These are phyloP conservation scores for Colletotrichum agaves DNA, from an alignment of 2,329 filamentous ascomycete genomes.

Conservation along the genomic window DNA sequence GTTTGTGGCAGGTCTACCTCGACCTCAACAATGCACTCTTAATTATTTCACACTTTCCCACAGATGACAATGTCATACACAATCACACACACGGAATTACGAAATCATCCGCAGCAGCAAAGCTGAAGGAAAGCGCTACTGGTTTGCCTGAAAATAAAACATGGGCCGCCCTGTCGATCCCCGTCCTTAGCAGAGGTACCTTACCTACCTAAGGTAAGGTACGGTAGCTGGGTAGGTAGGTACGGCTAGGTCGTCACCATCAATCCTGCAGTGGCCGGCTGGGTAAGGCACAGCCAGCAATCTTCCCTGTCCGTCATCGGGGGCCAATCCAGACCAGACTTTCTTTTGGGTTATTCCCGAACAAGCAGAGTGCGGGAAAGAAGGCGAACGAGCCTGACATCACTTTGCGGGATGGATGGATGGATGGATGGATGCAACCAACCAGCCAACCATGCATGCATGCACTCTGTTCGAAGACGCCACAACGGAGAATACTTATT, in stretches of 20 bases:
- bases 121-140: no score
- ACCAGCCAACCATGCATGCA: background rate
- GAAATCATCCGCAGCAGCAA: no score
- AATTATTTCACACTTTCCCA: background rate
- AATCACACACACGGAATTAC: no score
- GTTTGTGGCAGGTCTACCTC: background rate
- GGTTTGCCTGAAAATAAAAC: background rate
- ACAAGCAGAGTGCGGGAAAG: background rate
- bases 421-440: no score
- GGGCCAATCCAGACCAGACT: no score
- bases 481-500: background rate
- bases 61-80: no score
- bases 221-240: no score
- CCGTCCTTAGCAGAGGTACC: no score
- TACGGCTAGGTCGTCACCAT: background rate
- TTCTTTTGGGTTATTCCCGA: no score
- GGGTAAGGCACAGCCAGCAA: background rate
- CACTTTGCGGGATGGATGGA: slow-evolving; percentile 3
- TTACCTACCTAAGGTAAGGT: no score
- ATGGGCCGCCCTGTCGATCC: slow-evolving; percentile 10
- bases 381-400: background rate
- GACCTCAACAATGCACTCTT: background rate
- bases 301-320: no score
- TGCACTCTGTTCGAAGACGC: background rate
- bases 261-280: background rate